A percentile compares a stretch with the other conserved stretches of the same genome.
Conservation (phyloP, 1,284 basidiomycete species). For the Heterobasidion irregulare region DNA sequence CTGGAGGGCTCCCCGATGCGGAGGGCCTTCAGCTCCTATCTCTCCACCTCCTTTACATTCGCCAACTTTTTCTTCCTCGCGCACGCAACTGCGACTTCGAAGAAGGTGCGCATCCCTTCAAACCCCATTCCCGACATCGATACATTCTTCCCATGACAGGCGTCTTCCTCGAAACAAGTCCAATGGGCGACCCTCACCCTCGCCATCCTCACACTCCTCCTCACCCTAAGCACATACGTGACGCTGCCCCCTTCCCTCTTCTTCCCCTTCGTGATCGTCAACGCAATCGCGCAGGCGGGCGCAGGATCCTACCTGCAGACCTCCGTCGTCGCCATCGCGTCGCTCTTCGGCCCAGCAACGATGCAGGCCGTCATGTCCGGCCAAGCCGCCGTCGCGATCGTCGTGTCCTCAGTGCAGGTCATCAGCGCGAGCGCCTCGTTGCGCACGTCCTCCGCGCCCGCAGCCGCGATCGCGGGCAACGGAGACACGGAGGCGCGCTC, state of each 20-base stretch:
- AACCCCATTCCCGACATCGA: conserved; percentile 2
- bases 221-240: conserved; percentile 55
- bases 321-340: conserved; percentile 61
- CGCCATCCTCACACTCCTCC: conserved; percentile 39
- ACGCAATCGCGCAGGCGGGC: conserved; percentile 44
- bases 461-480: neutral
- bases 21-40: conserved; percentile 60
- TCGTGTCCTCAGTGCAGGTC: conserved; percentile 66
- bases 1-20: conserved; percentile 46
- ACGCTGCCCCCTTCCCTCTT: conserved; percentile 45
- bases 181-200: conserved; percentile 36
- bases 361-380: conserved; percentile 70
- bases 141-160: conserved; percentile 18
- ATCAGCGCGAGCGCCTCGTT: conserved; percentile 51
- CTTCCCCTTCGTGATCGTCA: conserved; percentile 55
- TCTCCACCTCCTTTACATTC: conserved; percentile 55
- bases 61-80: conserved; percentile 62
- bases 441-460: neutral
- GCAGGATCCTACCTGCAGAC: conserved; percentile 64
- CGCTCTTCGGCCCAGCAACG: conserved; percentile 59
- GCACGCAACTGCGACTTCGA: conserved; percentile 60
- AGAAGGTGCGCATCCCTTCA: conserved; percentile 39
- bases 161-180: conserved; percentile 43
- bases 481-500: conserved; percentile 49
- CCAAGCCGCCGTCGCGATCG: conserved; percentile 71